These are phyloP conservation scores for Diaporthe eres DNA, from an alignment of 2,329 filamentous ascomycete species.

Conservation along the genomic window DNA sequence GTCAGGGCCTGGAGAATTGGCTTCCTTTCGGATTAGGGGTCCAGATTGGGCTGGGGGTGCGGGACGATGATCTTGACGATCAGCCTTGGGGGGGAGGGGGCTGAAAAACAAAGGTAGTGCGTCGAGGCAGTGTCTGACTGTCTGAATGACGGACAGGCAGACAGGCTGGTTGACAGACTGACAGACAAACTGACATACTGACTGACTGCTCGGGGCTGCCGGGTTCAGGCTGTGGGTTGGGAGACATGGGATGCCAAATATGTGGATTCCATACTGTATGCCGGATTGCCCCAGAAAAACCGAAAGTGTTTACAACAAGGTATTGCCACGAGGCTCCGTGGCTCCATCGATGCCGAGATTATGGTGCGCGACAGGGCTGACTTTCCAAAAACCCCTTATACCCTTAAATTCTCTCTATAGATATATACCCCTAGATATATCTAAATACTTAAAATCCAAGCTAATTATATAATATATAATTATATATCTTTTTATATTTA, in stretches of 20 bases:
- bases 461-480: too few relatives aligned
- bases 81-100: not conserved
- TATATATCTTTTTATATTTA: too few relatives aligned
- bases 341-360: conserved; percentile 4
- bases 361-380: too few relatives aligned
- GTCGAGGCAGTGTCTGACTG: conserved; percentile 22
- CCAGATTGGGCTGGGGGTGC: conserved; percentile 35
- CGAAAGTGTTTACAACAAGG: not conserved
- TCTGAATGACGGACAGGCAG: not conserved
- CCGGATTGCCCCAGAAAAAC: not conserved
- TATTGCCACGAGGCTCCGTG: not conserved
- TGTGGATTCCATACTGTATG: not conserved
- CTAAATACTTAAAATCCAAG: too few relatives aligned
- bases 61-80: conserved; percentile 32
- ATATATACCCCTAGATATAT: too few relatives aligned
- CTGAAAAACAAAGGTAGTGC: not conserved
- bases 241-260: not conserved
- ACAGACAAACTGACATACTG: not conserved
- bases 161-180: not conserved
- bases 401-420: too few relatives aligned
- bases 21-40: conserved; percentile 21
- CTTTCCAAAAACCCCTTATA: too few relatives aligned
- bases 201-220: conserved; percentile 7
- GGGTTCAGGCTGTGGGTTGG: not conserved
- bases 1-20: conserved; percentile 22